Percentiles rank a stretch among this genome's conserved stretches.
These are phyloP conservation scores for Dacryopinax spathularia DNA, from an alignment of 768 basidiomycete genomes.

Conservation along the genomic window DNA sequence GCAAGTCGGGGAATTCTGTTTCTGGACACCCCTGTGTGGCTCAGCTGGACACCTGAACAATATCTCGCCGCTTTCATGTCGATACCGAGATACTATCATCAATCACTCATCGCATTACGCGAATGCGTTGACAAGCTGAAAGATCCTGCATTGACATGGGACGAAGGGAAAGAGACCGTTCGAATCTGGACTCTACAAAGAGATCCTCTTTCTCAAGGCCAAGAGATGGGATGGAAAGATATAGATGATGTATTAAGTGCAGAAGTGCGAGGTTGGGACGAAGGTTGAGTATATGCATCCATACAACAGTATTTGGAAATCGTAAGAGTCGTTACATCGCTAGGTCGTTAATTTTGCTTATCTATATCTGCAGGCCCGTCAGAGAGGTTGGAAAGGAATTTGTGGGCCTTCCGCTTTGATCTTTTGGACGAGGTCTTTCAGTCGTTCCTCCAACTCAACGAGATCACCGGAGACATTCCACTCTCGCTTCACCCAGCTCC, in stretches of 20 bases:
- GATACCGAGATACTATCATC: neutral
- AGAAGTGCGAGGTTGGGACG: neutral
- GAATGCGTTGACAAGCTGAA: neutral
- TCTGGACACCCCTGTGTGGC: neutral
- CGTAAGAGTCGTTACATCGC: neutral
- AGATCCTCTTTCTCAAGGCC: neutral
- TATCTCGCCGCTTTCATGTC: neutral
- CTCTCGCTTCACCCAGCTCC: neutral
- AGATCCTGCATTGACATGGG: neutral
- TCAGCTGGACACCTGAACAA: neutral
- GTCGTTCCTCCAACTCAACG: neutral
- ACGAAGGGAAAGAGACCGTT: neutral
- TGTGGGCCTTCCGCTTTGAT: neutral
- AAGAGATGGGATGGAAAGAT: neutral
- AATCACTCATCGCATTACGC: neutral
- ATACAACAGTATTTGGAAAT: neutral
- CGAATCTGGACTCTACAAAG: neutral
- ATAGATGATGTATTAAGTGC: neutral
- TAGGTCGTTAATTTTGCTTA: neutral
- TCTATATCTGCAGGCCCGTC: neutral
- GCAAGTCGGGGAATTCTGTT: neutral
- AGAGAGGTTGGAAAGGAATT: neutral
- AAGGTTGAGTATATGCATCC: neutral
- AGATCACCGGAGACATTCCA: neutral
- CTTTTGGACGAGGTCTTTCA: neutral